These are phyloP conservation scores for Dictyostelium purpureum DNA, from an alignment of 78 protist genomes.

Conservation along the genomic window DNA sequence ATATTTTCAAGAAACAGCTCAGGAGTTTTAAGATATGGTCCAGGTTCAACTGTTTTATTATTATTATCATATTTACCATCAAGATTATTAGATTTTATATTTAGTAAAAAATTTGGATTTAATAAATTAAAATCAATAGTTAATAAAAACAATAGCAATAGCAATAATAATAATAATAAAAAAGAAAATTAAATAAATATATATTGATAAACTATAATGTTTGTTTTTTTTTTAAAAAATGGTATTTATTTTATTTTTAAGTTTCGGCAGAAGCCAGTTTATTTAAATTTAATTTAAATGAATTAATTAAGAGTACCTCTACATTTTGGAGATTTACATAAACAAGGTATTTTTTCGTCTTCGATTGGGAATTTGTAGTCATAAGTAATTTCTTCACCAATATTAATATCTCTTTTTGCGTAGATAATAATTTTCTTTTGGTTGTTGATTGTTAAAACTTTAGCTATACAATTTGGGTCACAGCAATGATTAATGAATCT, in stretches of 20 bases:
- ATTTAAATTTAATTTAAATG: not conserved
- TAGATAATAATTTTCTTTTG: slow-evolving; percentile 91
- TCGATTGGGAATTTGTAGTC: slow-evolving; percentile 97
- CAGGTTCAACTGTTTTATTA: not conserved
- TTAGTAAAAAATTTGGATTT: slow-evolving; percentile 18
- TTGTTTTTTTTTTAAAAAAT: too few species aligned
- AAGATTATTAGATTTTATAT: slow-evolving; percentile 3
- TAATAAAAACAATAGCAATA: slow-evolving; percentile 1
- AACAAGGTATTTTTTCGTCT: slow-evolving; percentile 95
- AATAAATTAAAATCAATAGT: slow-evolving; percentile 29
- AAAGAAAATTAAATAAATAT: not conserved
- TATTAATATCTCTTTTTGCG: slow-evolving; percentile 82
- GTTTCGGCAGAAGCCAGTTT: not conserved
- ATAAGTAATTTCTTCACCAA: slow-evolving; percentile 97
- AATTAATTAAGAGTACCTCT: slow-evolving; percentile 80
- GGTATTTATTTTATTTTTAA: not conserved
- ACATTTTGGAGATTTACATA: slow-evolving; percentile 91
- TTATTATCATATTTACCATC: slow-evolving; percentile 1
- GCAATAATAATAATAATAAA: not conserved
- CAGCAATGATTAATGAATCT: slow-evolving; percentile 99
- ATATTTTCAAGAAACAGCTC: not conserved
- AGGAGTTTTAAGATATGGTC: slow-evolving; percentile 6
- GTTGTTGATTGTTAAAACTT: slow-evolving; percentile 83
- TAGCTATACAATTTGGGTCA: slow-evolving; percentile 97
- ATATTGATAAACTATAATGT: not conserved